Evolutionary conservation across 2,329 filamentous ascomycete species (phyloP), one percentile per base, ranked within the genome.

Genomic region (Cercospora sesami): DNA sequence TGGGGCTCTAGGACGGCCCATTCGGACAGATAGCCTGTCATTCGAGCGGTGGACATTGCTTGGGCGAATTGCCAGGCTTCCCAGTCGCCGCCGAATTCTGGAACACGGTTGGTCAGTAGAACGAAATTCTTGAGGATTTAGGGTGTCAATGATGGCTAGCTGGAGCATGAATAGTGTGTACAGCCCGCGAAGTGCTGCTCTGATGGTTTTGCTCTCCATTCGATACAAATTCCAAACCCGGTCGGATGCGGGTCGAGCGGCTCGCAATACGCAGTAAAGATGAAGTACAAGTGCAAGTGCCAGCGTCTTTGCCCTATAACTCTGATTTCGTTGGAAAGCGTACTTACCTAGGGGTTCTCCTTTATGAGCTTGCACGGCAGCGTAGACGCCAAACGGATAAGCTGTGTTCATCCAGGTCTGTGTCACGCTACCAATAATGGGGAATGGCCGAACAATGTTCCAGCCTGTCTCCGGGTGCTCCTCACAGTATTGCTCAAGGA

Each of bases 331-430:
- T 12, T 33, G 31, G 31, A 33, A 4, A 33, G 10, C 31, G 31
- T 12, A 33, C 59, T 61, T 21, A 61, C 36, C 33, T 16, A 61
- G 16, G 1, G 78, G 76, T 68, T 10, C 75, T 72, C 3, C 58
- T 55, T 82, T 74, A 16, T 82, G 72, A 31, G 79, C 80, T 23
- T 80, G 78, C 0, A 86, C 81, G 0, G 79, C 76, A 1, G 83
- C 83, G 10, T 85, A 85, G 10, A 85, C 75, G 1, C 80, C 83
- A 7, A 85, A 77, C 0, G 81, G 80, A 39, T 81, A 79, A 9
- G 80, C 77, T 16, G 81, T 69, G 69, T 85, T 86, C 79, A 85
- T 83, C 1, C 80, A 80, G 0, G 81, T 80, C 68, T 83, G 81
- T 8, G 80, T 80, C 0, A 84, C 83, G 0, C 82, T 81, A 6